phyloP scores from a whole-genome alignment of 2,329 filamentous ascomycete species.

The Beauveria australis region DNA sequence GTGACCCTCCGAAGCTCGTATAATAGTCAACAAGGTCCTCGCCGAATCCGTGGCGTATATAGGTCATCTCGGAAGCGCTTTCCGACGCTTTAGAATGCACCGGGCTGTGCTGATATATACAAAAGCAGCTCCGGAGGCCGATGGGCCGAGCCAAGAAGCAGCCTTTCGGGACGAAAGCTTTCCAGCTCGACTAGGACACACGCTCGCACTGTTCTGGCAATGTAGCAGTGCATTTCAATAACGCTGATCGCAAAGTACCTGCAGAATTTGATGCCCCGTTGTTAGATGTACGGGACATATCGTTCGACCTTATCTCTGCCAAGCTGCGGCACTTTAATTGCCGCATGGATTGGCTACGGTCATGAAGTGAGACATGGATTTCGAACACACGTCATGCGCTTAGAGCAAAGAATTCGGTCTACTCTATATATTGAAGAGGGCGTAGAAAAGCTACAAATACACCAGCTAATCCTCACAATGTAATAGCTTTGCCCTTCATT shows the following conservation, averaged over 20 bases:
- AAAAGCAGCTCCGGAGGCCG: background rate
- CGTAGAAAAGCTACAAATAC: background rate
- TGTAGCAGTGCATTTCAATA: background rate
- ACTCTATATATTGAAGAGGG: too few species aligned
- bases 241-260: background rate
- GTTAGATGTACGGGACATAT: background rate
- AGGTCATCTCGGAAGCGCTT: background rate
- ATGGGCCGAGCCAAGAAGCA: background rate
- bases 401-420: too few species aligned
- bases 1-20: background rate
- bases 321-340: background rate
- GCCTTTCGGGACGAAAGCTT: background rate
- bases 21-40: background rate
- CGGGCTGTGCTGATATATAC: background rate
- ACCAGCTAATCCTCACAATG: background rate
- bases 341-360: background rate
- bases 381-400: too few species aligned
- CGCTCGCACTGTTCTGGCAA: background rate
- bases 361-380: too few species aligned
- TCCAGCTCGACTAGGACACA: background rate
- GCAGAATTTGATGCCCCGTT: background rate
- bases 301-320: background rate
- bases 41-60: background rate
- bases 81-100: background rate
- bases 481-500: background rate